Evolutionary conservation across 495 filamentous ascomycete genomes (phyloP).

Genomic region (Penicillium fimorum): DNA sequence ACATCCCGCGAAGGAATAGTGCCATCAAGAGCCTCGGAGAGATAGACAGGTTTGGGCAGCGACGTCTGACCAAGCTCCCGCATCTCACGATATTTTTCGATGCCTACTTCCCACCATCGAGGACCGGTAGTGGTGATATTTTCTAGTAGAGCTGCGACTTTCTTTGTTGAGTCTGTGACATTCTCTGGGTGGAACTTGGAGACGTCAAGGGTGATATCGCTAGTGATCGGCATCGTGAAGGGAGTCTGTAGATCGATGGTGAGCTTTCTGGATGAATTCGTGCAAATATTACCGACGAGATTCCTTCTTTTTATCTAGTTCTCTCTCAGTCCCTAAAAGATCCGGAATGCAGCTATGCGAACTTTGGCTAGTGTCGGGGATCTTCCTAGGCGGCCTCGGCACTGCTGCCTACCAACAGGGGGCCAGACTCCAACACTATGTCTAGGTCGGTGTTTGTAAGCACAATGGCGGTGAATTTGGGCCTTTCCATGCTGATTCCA

Average conservation of each 20-base stretch:
- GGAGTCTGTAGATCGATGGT: slow-evolving; percentile 1
- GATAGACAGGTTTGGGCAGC: slow-evolving; percentile 38
- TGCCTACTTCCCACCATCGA: slow-evolving; percentile 20
- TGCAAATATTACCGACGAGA: not conserved
- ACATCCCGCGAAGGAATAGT: slow-evolving; percentile 50
- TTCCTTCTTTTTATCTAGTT: no score
- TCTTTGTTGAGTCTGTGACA: slow-evolving; percentile 15
- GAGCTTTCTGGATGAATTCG: not conserved
- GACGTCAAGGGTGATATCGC: slow-evolving; percentile 16
- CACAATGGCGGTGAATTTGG: no score
- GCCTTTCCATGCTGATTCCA: no score
- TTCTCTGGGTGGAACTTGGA: slow-evolving; percentile 18
- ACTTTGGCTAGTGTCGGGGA: no score
- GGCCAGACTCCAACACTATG: no score
- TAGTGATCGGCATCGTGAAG: slow-evolving; percentile 18
- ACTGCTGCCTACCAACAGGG: no score
- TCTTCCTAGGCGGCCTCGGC: no score
- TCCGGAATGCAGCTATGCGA: no score
- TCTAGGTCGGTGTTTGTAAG: no score
- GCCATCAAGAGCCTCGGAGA: slow-evolving; percentile 33
- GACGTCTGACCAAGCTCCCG: slow-evolving; percentile 42
- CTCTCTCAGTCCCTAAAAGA: no score
- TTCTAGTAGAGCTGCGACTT: slow-evolving; percentile 12
- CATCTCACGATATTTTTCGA: slow-evolving; percentile 44
- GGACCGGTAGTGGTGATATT: slow-evolving; percentile 15